Evolutionary conservation across 2,329 filamentous ascomycete species (phyloP).

Genomic region (Penicillium sp.): DNA sequence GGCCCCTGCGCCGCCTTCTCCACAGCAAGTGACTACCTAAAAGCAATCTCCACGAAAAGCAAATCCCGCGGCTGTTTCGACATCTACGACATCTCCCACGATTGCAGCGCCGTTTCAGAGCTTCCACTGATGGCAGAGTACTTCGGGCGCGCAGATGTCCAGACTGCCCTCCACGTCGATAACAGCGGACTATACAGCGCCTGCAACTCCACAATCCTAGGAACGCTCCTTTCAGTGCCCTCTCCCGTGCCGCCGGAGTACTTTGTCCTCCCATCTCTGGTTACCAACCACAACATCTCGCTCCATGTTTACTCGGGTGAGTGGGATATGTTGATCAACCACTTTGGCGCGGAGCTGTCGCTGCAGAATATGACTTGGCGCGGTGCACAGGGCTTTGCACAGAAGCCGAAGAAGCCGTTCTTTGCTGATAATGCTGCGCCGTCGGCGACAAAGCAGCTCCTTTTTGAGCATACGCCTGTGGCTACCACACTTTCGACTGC

Average conservation of each 20-base stretch:
- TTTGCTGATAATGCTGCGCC: conserved; percentile 28
- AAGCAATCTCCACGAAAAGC: conserved; percentile 14
- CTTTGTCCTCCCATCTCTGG: conserved; percentile 32
- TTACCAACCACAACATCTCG: conserved; percentile 33
- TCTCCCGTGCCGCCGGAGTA: conserved; percentile 34
- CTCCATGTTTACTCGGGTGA: conserved; percentile 42
- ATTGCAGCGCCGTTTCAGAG: conserved; percentile 31
- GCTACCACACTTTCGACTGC: background rate
- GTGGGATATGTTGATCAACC: conserved; percentile 41
- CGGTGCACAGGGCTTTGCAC: conserved; percentile 38
- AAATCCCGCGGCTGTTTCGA: conserved; percentile 30
- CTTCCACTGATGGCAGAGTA: conserved; percentile 30
- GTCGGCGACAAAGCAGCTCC: background rate
- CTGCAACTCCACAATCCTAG: conserved; percentile 35
- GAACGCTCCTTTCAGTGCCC: conserved; percentile 22
- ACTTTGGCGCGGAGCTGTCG: conserved; percentile 37
- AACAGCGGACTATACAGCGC: conserved; percentile 23
- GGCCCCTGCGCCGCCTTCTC: conserved; percentile 39
- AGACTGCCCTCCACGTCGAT: conserved; percentile 32
- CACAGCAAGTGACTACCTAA: conserved; percentile 36
- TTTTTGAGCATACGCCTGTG: background rate
- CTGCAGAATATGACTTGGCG: conserved; percentile 46
- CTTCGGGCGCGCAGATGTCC: conserved; percentile 37
- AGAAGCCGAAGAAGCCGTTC: conserved; percentile 28
- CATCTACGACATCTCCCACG: conserved; percentile 36